phyloP scores from a whole-genome alignment of 129 eudicot species.

The Flaveria sonorensis region DNA sequence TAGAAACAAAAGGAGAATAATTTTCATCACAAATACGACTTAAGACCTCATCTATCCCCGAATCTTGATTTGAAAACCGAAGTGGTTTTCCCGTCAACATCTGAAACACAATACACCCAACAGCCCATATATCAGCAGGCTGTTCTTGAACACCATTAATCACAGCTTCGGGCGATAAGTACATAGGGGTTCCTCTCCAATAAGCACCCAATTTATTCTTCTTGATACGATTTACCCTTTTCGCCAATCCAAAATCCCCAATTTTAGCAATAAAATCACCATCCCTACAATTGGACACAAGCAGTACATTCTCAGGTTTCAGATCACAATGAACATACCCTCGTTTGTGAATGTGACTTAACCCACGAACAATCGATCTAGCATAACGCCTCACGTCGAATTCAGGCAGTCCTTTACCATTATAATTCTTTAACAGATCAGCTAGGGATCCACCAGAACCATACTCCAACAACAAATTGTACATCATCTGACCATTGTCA shows the following conservation, averaged over 20 bases:
- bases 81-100: constrained; percentile 73
- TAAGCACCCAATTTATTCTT: constrained; percentile 40
- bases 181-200: constrained; percentile 59
- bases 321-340: constrained; percentile 86
- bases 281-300: constrained; percentile 32
- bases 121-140: constrained; percentile 75
- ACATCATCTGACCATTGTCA: constrained; percentile 53
- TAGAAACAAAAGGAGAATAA: constrained; percentile 41
- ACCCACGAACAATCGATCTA: constrained; percentile 56
- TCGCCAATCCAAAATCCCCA: constrained; percentile 81
- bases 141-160: constrained; percentile 46
- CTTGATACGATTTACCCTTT: constrained; percentile 46
- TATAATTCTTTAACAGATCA: constrained; percentile 48
- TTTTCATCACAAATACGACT: constrained; percentile 44
- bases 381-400: constrained; percentile 44
- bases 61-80: constrained; percentile 39
- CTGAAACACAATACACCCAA: constrained; percentile 68
- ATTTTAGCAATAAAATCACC: constrained; percentile 54
- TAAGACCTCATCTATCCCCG: constrained; percentile 39
- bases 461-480: constrained; percentile 70
- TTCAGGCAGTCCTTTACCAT: constrained; percentile 52
- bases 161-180: constrained; percentile 68
- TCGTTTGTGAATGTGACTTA: constrained; percentile 49
- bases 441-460: constrained; percentile 83
- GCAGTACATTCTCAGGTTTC: constrained; percentile 68